Conservation (phyloP, 2,329 filamentous ascomycete genomes). For the Fusarium cyanostomum region DNA sequence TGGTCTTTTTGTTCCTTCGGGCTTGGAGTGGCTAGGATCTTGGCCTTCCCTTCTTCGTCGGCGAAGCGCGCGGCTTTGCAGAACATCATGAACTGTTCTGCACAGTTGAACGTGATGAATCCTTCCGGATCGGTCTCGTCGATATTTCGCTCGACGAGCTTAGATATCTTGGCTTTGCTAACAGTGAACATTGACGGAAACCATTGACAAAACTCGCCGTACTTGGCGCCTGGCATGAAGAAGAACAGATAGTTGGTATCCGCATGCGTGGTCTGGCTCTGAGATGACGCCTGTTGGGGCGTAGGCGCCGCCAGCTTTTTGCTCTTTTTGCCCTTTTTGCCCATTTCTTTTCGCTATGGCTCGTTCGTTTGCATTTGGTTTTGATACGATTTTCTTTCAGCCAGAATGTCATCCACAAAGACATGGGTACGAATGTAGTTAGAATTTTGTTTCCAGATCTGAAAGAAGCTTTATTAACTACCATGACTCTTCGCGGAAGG, state of each 20-base stretch:
- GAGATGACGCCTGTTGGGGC: constrained; percentile 19
- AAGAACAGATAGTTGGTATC: constrained; percentile 43
- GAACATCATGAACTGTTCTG: constrained; percentile 56
- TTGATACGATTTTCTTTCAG: background rate
- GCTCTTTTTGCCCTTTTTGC: background rate
- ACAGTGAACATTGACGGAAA: constrained; percentile 44
- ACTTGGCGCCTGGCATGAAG: constrained; percentile 42
- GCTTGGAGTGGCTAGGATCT: constrained; percentile 38
- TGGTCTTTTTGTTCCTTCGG: constrained; percentile 46
- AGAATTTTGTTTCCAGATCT: background rate
- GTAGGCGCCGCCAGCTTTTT: constrained; percentile 5
- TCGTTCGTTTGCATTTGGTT: background rate
- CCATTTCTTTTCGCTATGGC: constrained; percentile 12
- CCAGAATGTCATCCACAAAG: constrained; percentile 5
- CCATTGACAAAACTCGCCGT: constrained; percentile 52
- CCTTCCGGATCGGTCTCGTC: constrained; percentile 17
- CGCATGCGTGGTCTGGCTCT: constrained; percentile 12
- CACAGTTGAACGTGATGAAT: constrained; percentile 46
- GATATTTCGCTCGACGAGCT: constrained; percentile 40
- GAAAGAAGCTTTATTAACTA: background rate
- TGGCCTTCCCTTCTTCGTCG: constrained; percentile 39
- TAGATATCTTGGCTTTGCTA: constrained; percentile 40
- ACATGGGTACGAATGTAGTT: constrained; percentile 25
- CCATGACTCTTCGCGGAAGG: background rate
- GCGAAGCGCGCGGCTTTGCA: constrained; percentile 51